Evolutionary conservation across 768 basidiomycete species (phyloP), one percentile per base, ranked within the genome.

Genomic region (Lactifluus subvellereus): DNA sequence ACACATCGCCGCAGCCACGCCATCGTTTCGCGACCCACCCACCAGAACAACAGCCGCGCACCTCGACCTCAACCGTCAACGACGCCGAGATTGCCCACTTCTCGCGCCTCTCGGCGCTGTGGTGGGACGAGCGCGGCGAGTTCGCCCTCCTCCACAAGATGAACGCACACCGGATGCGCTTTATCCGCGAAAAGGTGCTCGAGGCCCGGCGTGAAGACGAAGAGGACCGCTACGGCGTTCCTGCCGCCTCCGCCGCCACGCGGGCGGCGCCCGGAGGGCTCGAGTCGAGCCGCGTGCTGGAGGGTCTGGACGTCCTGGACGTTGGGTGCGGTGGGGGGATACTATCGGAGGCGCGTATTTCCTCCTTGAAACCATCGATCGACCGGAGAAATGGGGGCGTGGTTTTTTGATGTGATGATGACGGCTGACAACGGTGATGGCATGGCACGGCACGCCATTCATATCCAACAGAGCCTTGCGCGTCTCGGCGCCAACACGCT

Each of bases 81-180:
- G 72, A 79, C 0, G 80, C 79, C 57, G 95, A 98, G 74, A 89
- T 97, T 43, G 85, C 88, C 0, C 91, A 92, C 73, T 97, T 98
- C 73, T 92, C 94, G 2, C 79, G 82, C 32, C 84, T 97, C 5
- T 91, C 93, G 2, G 85, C 88, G n/a, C 79, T 86, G 70, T 98
- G 95, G 95, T 98, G 95, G 94, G 86, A 95, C 74, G 92, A 96
- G 71, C 82, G 79, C 20, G 95, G 96, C 68, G 95, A 98, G 73
- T 95, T 96, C 72, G 80, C 77, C 3, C 77, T 94, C 42, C 76
- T 99, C 38, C 97, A 98, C 71, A 84, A 84, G 70, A 98, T 99
- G 96, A 99, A 99, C 75, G 94, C 94, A 1, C 81, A 87, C 11
- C 80, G 97, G 47, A 81, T 94, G 69, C 83, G 84, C 59, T 97